Percentiles rank a stretch among this genome's conserved stretches.
Conservation (phyloP, 148 eudicot species). For the Rhododendron molle region DNA sequence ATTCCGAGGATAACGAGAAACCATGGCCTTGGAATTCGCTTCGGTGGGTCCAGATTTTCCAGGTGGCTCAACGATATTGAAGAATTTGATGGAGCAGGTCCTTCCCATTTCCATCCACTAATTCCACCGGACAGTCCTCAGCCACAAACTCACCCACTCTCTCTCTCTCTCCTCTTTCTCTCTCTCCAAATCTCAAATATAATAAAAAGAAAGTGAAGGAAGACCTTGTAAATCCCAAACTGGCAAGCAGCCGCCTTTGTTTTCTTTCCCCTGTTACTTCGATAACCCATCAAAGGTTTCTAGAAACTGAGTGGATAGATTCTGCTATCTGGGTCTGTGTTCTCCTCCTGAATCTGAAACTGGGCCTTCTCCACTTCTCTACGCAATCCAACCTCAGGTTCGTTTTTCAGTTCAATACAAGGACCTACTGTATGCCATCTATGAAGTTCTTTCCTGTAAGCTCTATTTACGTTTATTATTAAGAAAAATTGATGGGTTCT, state of each 20-base stretch:
- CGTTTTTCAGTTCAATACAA: neutral
- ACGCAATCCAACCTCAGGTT: neutral
- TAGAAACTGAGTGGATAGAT: neutral
- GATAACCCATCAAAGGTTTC: neutral
- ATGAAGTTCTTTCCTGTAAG: neutral
- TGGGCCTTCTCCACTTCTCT: neutral
- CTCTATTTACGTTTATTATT: neutral
- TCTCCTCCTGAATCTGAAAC: neutral
- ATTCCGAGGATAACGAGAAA: neutral
- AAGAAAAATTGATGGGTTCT: neutral
- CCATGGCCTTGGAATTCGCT: neutral
- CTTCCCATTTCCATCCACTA: conserved; percentile 23
- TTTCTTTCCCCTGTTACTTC: neutral
- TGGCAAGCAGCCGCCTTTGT: conserved; percentile 5
- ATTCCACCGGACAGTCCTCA: conserved; percentile 5
- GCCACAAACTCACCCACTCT: conserved; percentile 24
- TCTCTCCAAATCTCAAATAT: neutral
- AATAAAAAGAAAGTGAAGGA: neutral
- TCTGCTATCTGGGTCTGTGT: neutral
- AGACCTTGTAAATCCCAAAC: neutral
- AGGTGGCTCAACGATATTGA: conserved; percentile 20
- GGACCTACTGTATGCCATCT: neutral
- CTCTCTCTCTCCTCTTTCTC: neutral
- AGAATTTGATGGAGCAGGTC: conserved; percentile 15
- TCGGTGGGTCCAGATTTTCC: neutral